Evolutionary conservation across 805 yeast genomes (phyloP), one percentile per base, ranked within the genome.

Genomic region (Myxozyma mucilagina): DNA sequence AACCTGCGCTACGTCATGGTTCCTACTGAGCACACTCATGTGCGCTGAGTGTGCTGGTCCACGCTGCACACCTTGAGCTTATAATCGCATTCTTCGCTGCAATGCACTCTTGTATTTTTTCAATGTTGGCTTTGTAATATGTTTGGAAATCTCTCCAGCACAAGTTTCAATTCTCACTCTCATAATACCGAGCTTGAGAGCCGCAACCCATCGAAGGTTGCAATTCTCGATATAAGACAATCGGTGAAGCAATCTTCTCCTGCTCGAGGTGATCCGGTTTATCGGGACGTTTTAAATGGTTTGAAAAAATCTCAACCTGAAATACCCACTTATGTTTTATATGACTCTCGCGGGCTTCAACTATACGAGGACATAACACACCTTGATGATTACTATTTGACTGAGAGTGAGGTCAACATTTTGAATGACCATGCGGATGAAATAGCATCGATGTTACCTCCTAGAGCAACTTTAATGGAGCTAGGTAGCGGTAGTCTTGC

Each of bases 401-500:
- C 66, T 16, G 42, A 47, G 10, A 34, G 55, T 16, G 69, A 67
- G 43, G 24, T 64, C 16, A 42, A 42, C 14, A 60, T 67, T 41
- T 49, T 67, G 13, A 43, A 55, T 7, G 16, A 34, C 9, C 16
- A 56, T 34, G 60, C 64, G 9, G 42, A 34, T n/a, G 61, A 60
- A 18, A 56, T 67, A 20, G 67, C 64, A 10, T 34, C 43, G 5
- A n/a, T 29, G 24, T 35, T 67, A 32, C 65, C 65, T 2, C 52
- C 36, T 4, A 51, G 45, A 11, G 54, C 64, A 8, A 59, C 54
- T 7, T 14, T 67, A 10, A 36, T 67, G 3, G 69, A 67, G 34
- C 64, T 67, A 16, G 69, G 69, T 13, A 60, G 68, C 38, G 69
- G 69, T 3, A 57, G 59, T 51, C 64, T 67, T 39, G 56, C 56